Conservation (phyloP, 805 yeast genomes). For the Sugiyamaella mastotermitis region DNA sequence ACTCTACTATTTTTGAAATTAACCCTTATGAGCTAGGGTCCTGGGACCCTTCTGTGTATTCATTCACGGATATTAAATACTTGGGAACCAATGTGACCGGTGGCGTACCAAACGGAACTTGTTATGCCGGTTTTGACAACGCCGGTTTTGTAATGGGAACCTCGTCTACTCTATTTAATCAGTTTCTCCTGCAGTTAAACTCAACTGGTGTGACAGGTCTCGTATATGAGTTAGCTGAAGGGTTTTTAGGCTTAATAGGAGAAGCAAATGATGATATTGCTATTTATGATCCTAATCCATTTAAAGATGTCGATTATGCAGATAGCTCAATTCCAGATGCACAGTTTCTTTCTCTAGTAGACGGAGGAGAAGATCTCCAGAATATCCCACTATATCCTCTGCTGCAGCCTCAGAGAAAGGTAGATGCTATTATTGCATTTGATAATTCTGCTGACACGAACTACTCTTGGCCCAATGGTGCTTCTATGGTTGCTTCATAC, state of each 20-base stretch:
- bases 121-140: constrained; percentile 70
- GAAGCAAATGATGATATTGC: constrained; percentile 54
- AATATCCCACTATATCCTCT: constrained; percentile 61
- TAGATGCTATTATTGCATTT: constrained; percentile 59
- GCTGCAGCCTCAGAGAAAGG: constrained; percentile 50
- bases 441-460: constrained; percentile 33
- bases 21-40: constrained; percentile 74
- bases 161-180: constrained; percentile 65
- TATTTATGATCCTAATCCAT: constrained; percentile 69
- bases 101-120: constrained; percentile 49
- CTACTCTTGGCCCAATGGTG: constrained; percentile 27
- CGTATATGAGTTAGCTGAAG: constrained; percentile 39
- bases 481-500: constrained; percentile 25
- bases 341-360: constrained; percentile 43
- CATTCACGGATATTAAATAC: constrained; percentile 61
- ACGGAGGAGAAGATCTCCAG: constrained; percentile 70
- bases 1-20: constrained; percentile 51
- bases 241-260: constrained; percentile 42
- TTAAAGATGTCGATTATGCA: constrained; percentile 35
- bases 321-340: background rate
- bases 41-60: constrained; percentile 69
- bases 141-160: constrained; percentile 79
- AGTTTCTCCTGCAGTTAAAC: constrained; percentile 45
- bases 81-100: constrained; percentile 58
- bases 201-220: constrained; percentile 46